Base-by-base conservation (phyloP, 495 filamentous ascomycete species). In the Clavariopsis aquatica region DNA sequence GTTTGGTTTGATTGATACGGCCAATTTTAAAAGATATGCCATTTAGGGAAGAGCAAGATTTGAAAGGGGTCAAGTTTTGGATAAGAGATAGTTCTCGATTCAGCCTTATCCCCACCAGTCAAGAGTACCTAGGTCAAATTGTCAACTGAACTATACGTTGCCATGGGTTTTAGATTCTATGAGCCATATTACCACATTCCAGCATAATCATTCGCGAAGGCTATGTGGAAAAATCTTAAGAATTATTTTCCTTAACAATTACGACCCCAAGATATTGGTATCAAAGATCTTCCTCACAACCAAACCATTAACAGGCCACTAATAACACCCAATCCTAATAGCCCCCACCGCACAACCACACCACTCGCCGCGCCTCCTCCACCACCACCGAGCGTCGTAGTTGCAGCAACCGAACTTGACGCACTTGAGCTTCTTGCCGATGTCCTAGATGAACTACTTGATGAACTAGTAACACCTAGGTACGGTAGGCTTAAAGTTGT, bases 251-350 rank as follows among this genome's bases (percentile, higher is more conserved):
- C 31, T 34, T 34, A 34, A 34, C 31, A 34, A 6, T 12, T 12
- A 6, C 31, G 12, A 34, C 12, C 12, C 8, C 13, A 6, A 43
- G 13, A 6, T 36, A 36, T 36, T 36, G 13, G 31, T 13, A 36
- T 36, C 31, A 36, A 36, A 36, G 13, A 6, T 13, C 8, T 43
- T 54, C 6, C 51, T 36, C 29, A 54, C 4, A 54, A 19, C 51
- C 23, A 54, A 28, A 54, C 5, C 51, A 54, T 54, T 27, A 54
- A 31, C 9, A 54, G 26, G 9, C 51, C 51, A 27, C 51, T 31
- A 31, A 34, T 6, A 28, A 31, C 51, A 1, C 26, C 28, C 6
- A 34, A 15, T 7, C 51, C 51, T 5, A 36, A 2, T 2, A 54
- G 24, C 8, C 19, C n/a, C 24, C 26, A 54, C n/a, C 34, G 26